phyloP scores from a whole-genome alignment of 768 basidiomycete genomes.

The Polyporus arcularius region DNA sequence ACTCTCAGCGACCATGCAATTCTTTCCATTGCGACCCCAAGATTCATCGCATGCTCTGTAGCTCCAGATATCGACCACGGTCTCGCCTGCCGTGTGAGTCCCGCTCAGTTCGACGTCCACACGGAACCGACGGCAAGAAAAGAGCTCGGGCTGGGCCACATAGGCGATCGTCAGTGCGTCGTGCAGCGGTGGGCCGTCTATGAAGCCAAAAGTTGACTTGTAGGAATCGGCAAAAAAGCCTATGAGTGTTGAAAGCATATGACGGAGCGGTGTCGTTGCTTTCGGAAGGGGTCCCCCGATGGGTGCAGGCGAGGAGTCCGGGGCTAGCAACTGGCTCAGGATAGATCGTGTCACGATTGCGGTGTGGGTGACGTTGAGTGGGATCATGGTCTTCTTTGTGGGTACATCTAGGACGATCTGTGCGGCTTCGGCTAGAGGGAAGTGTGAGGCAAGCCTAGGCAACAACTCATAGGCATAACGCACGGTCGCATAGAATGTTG shows the following conservation, averaged over 20 bases:
- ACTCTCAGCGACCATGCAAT: constrained; percentile 69
- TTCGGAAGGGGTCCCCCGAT: constrained; percentile 15
- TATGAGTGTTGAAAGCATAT: constrained; percentile 74
- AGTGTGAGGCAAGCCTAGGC: not conserved
- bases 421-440: constrained; percentile 66
- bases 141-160: constrained; percentile 67
- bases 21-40: constrained; percentile 77
- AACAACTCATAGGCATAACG: constrained; percentile 28
- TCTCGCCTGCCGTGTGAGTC: constrained; percentile 69
- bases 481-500: constrained; percentile 82
- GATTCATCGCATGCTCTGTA: constrained; percentile 58
- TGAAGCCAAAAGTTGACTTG: constrained; percentile 75
- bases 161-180: constrained; percentile 85
- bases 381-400: constrained; percentile 73
- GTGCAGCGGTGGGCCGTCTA: constrained; percentile 85
- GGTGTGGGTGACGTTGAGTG: constrained; percentile 86
- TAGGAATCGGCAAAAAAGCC: constrained; percentile 75
- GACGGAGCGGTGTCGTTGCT: constrained; percentile 54
- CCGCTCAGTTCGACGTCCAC: constrained; percentile 84
- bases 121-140: constrained; percentile 60
- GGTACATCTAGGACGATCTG: constrained; percentile 79
- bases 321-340: constrained; percentile 52
- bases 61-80: constrained; percentile 77
- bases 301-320: not conserved
- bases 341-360: constrained; percentile 67